Base-by-base conservation (phyloP, 78 protist species). In the Mastigamoeba balamuthi region DNA sequence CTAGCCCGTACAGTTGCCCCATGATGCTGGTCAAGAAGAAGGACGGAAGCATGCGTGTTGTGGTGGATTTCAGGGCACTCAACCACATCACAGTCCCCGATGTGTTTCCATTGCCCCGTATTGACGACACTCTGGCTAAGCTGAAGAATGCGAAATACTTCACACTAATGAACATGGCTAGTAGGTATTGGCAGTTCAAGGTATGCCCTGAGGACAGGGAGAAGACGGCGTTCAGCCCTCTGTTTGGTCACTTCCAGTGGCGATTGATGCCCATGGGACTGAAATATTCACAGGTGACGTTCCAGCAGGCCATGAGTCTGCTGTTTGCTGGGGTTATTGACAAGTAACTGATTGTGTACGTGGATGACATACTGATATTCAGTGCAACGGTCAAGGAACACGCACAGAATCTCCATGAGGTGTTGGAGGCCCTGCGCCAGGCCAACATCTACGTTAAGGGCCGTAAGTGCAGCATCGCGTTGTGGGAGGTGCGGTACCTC, bases 311-410 rank as follows among this genome's bases (percentile, higher is more conserved):
- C 39, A 38, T 72, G 53, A 8, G 44, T 0, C 4, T 1, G 10
- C 38, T 72, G 27, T 27, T 72, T 28, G 8, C 2, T 8, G 40
- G 8, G 33, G 1, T 44, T 2, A 3, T 63, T 3, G 40, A 37
- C 58, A 37, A 41, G 17, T 23, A 48, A 25, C 17, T 17, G 35
- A 25, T 48, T 25, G 58, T 39, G 35, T 74, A 63, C 63, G 3
- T 74, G 2, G 78, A 74, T 70, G 78, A 74, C 78, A 53, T 74
- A 9, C 6, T 74, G 43, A 74, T 74, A 29, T 64, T 27, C 71
- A 7, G 41, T 25, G 9, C 5, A 4, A 58, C 28, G 36, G 7
- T 3, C 58, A 7, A 52, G 2, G 78, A 74, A 41, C 69, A 63
- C 37, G 38, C 5, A 1, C 17, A 36, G 53, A 25, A 74, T 9